Evolutionary conservation across 1,284 basidiomycete genomes (phyloP).

Genomic region (Tilletia indica): DNA sequence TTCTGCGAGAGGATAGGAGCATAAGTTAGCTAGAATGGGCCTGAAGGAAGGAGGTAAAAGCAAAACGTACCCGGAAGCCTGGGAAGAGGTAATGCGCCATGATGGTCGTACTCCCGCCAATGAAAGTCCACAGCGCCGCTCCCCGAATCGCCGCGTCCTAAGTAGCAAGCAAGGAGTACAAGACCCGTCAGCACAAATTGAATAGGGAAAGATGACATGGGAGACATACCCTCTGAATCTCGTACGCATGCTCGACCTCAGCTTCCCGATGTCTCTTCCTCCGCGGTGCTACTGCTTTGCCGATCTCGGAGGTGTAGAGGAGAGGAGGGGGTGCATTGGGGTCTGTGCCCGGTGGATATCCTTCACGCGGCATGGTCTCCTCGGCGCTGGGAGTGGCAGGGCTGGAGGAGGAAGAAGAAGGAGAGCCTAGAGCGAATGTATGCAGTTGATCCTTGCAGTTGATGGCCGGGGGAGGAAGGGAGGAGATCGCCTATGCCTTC

Average conservation of each 20-base stretch:
- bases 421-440: too few species aligned
- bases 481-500: too few species aligned
- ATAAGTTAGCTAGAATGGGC: neutral
- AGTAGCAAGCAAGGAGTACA: neutral
- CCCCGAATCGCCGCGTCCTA: conserved; percentile 45
- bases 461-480: too few species aligned
- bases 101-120: conserved; percentile 38
- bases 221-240: conserved; percentile 39
- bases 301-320: conserved; percentile 16
- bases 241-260: conserved; percentile 44
- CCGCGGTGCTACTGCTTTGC: conserved; percentile 17
- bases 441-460: too few species aligned
- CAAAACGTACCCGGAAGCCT: conserved; percentile 29
- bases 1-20: conserved; percentile 11
- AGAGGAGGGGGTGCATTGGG: conserved; percentile 14
- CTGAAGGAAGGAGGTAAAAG: neutral
- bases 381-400: neutral
- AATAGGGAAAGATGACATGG: neutral
- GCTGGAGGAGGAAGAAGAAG: too few species aligned
- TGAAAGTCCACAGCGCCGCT: conserved; percentile 33
- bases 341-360: neutral
- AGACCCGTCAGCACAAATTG: neutral
- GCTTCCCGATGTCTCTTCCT: conserved; percentile 40
- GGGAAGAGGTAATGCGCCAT: conserved; percentile 47
- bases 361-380: neutral